Evolutionary conservation across 148 eudicot species (phyloP), one percentile per base, ranked within the genome.

Genomic region (Amaranthus palmeri): DNA sequence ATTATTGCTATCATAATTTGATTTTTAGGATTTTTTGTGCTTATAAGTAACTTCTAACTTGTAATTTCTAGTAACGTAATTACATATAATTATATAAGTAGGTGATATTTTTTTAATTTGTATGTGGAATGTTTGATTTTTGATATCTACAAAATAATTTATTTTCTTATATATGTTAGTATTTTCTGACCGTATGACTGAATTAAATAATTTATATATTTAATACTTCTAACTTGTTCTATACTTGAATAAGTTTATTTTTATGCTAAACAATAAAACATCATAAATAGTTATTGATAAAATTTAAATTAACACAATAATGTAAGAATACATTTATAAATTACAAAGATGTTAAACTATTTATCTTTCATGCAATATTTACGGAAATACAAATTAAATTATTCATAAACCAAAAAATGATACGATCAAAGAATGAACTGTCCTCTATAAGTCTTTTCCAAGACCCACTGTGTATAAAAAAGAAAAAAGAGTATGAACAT

Each of bases 391-490:
- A 45, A 49, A 79, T 43, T 5, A 40, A 58, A 62, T 71, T 75
- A 77, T 73, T 76, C 61, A 73, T 63, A 77, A 61, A 52, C 41
- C 70, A 75, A 78, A 61, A 7, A 78, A 68, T 73, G 48, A 60
- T 50, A 49, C 63, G 69, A 69, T 78, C 47, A 78, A 78, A 78
- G 81, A 78, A 78, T 73, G 52, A 72, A 77, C 61, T 68, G 65
- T 54, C 18, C 56, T 68, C 4, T 42, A 46, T 12, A 55, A 49
- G 69, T 61, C 73, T 61, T 12, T 67, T 13, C 67, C 52, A 14
- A 68, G 46, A 55, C 47, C 10, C 47, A 61, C 36, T 14, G 44
- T 17, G 13, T 7, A 47, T 61, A 54, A 4, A 11, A 46, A 15
- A 48, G 14, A 25, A 13, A 51, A 65, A 64, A 4, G 61, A 54